phyloP scores from a whole-genome alignment of 1,139 yeast genomes.

The Wickerhamomyces sp. region DNA sequence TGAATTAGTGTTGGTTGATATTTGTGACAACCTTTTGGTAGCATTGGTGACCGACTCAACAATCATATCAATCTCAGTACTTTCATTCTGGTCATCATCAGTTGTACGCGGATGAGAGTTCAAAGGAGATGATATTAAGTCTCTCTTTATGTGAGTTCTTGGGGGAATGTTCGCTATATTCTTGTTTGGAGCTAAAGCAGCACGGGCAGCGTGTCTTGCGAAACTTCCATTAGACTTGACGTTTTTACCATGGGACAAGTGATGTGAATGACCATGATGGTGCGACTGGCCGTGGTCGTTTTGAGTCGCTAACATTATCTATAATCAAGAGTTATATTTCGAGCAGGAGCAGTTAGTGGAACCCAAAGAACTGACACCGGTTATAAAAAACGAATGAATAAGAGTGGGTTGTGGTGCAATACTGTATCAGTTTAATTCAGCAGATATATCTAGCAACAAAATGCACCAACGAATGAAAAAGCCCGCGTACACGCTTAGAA shows the following conservation, averaged over 20 bases:
- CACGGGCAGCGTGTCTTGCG: conserved; percentile 23
- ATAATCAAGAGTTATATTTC: too few relatives aligned
- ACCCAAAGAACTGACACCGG: too few relatives aligned
- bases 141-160: neutral
- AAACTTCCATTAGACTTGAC: conserved; percentile 14
- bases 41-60: conserved; percentile 50
- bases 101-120: neutral
- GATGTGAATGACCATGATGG: neutral
- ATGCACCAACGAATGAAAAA: too few relatives aligned
- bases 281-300: neutral
- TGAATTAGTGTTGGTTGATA: conserved; percentile 45
- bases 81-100: conserved; percentile 4
- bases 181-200: conserved; percentile 18
- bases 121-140: neutral
- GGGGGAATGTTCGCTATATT: conserved; percentile 12
- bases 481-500: too few relatives aligned
- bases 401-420: too few relatives aligned
- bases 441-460: too few relatives aligned
- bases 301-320: neutral
- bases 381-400: too few relatives aligned
- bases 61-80: conserved; percentile 26
- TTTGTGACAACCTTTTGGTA: conserved; percentile 58
- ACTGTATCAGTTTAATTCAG: too few relatives aligned
- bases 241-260: too few relatives aligned
- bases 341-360: too few relatives aligned